A percentile compares a stretch with the other conserved stretches of the same genome.
Conservation (phyloP, 768 basidiomycete species). For the Trametes cingulata region DNA sequence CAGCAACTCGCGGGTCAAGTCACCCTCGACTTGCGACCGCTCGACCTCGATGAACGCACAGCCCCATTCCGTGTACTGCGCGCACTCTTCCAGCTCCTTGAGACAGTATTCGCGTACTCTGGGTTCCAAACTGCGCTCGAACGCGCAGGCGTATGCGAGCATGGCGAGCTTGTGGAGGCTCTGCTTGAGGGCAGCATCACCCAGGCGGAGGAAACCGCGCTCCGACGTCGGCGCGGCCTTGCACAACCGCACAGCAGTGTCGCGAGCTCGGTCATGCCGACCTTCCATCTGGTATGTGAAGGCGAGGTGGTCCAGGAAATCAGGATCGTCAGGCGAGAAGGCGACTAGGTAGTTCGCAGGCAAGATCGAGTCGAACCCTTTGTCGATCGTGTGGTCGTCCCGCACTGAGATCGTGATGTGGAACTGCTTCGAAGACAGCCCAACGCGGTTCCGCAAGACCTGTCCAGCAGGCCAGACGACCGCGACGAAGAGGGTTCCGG, state of each 20-base stretch:
- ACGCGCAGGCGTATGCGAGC: constrained; percentile 53
- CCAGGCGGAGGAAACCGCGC: constrained; percentile 53
- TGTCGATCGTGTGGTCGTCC: constrained; percentile 48
- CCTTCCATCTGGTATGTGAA: constrained; percentile 46
- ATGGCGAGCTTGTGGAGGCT: constrained; percentile 50
- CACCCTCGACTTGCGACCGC: constrained; percentile 38
- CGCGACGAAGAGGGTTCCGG: constrained; percentile 43
- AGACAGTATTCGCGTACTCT: constrained; percentile 45
- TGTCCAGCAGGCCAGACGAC: constrained; percentile 60
- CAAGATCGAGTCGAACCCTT: constrained; percentile 48
- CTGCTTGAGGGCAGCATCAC: constrained; percentile 41
- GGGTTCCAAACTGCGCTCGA: constrained; percentile 39
- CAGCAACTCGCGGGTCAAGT: constrained; percentile 36
- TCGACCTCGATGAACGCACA: constrained; percentile 45
- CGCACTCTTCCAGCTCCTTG: constrained; percentile 46
- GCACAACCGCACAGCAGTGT: constrained; percentile 37
- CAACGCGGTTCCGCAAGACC: constrained; percentile 47
- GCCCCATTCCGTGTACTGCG: constrained; percentile 56
- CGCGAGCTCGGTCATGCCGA: constrained; percentile 37
- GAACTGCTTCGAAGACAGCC: constrained; percentile 54
- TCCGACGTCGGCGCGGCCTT: constrained; percentile 36
- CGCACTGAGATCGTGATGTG: constrained; percentile 49
- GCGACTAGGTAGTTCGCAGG: constrained; percentile 34
- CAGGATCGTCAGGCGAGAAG: constrained; percentile 29
- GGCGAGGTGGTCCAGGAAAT: constrained; percentile 46